Evolutionary conservation across 1,139 yeast species (phyloP), one percentile per base, ranked within the genome.

Genomic region (Cylindricascospora bacillispora): DNA sequence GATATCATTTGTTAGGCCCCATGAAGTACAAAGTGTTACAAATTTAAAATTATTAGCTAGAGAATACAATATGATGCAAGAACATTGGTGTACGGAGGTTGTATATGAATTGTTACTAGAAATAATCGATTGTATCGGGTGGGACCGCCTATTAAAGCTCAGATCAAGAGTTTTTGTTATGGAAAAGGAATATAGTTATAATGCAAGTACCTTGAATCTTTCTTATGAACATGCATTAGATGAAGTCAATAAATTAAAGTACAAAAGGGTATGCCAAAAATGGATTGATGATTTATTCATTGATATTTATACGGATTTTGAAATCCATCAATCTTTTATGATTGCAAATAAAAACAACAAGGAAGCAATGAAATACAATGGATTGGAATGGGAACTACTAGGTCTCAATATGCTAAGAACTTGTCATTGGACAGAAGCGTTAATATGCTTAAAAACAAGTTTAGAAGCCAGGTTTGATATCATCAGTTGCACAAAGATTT

Each of bases 101-200:
- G 44, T 39, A 5, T 86, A 83, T 53, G 80, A 78, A 32, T 62
- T 82, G 40, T 63, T 86, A 36, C 52, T 62, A 28, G 57, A 60
- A 15, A 73, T 83, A 37, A 77, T 73, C 22, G 61, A 66, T 34
- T 65, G 69, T 34, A 67, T 79, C 16, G 95, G 95, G 3, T 86
- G 97, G 97, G 85, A 82, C 42, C 67, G 73, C 11, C 62, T 86
- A 33, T 63, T 86, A 47, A 70, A 70, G 43, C 64, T 74, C 34
- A 70, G 97, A 42, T 81, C 94, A 4, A 70, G 73, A 35, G 86
- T 83, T 2, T 86, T 86, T 52, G 86, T 86, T 25, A 86, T 86
- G 95, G 95, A 85, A 51, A 86, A 80, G 37, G 95, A 86, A 47
- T n/a, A n/a, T n/a, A n/a, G n/a, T n/a, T n/a, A n/a, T n/a, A n/a